Evolutionary conservation across 371 early-diverging fungal genomes (phyloP), one percentile per base, ranked within the genome.

Genomic region (Basidiobolus meristosporus): DNA sequence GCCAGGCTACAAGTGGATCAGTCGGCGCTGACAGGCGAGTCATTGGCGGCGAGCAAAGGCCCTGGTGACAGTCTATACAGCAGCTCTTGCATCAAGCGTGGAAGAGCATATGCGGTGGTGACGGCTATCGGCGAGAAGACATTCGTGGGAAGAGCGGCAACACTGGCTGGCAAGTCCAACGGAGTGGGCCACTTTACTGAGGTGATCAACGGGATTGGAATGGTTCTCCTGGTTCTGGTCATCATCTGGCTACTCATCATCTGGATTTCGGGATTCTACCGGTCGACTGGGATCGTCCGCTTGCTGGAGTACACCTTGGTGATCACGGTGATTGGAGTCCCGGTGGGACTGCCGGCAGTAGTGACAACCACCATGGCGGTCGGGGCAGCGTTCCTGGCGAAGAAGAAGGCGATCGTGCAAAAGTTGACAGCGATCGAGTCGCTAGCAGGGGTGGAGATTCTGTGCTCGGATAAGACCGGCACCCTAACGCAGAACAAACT

Each of bases 381-480:
- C 19, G 95, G 93, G 32, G 86, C 93, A 21, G 7, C n/a, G n/a
- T n/a, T n/a, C n/a, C n/a, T n/a, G n/a, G n/a, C n/a, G n/a, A n/a
- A n/a, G n/a, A n/a, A n/a, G n/a, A n/a, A n/a, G n/a, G n/a, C n/a
- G n/a, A n/a, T n/a, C n/a, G n/a, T n/a, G n/a, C n/a, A n/a, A n/a
- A n/a, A n/a, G n/a, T n/a, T n/a, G n/a, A n/a, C n/a, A n/a, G n/a
- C n/a, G n/a, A n/a, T n/a, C n/a, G n/a, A n/a, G n/a, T n/a, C n/a
- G n/a, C n/a, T n/a, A n/a, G n/a, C n/a, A n/a, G n/a, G n/a, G n/a
- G n/a, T n/a, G n/a, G n/a, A n/a, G n/a, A n/a, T n/a, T n/a, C n/a
- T n/a, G n/a, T n/a, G n/a, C n/a, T n/a, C n/a, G n/a, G 93, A 91
- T 67, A 93, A 93, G 69, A 93, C 95, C 11, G 95, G 95, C 38